Percentiles rank a stretch among this genome's conserved stretches.
Conservation (phyloP, 2,329 filamentous ascomycete species). For the Xylariaceae sp. region DNA sequence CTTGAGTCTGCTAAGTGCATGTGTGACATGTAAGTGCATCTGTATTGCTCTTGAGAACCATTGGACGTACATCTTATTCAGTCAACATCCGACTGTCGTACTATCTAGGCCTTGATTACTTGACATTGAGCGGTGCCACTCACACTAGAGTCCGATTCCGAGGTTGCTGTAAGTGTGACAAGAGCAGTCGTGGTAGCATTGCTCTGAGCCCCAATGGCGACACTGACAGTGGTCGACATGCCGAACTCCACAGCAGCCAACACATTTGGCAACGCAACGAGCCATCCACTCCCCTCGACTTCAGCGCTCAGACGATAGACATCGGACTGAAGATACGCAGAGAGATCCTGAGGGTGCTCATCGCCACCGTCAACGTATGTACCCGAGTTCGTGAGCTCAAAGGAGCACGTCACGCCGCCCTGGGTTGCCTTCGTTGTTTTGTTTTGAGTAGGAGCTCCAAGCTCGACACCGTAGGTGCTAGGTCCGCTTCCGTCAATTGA, state of each 20-base stretch:
- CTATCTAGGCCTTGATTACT: conserved; percentile 8
- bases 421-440: conserved; percentile 25
- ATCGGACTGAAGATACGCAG: conserved; percentile 39
- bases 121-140: conserved; percentile 9
- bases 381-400: conserved; percentile 45
- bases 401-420: conserved; percentile 41
- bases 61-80: not conserved
- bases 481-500: conserved; percentile 37
- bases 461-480: conserved; percentile 34
- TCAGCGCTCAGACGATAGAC: conserved; percentile 44
- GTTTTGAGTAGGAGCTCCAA: conserved; percentile 31
- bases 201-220: conserved; percentile 37
- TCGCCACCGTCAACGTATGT: conserved; percentile 24
- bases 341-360: conserved; percentile 33
- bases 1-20: not conserved
- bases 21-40: too few relatives aligned
- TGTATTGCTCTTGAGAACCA: too few relatives aligned
- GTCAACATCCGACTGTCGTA: not conserved
- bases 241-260: conserved; percentile 41
- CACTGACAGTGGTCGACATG: conserved; percentile 33
- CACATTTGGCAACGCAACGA: conserved; percentile 38
- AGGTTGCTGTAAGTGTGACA: conserved; percentile 41
- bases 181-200: conserved; percentile 33
- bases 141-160: conserved; percentile 38
- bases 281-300: conserved; percentile 44